These are phyloP conservation scores for Mycena maculata DNA, from an alignment of 768 basidiomycete genomes.

Conservation along the genomic window DNA sequence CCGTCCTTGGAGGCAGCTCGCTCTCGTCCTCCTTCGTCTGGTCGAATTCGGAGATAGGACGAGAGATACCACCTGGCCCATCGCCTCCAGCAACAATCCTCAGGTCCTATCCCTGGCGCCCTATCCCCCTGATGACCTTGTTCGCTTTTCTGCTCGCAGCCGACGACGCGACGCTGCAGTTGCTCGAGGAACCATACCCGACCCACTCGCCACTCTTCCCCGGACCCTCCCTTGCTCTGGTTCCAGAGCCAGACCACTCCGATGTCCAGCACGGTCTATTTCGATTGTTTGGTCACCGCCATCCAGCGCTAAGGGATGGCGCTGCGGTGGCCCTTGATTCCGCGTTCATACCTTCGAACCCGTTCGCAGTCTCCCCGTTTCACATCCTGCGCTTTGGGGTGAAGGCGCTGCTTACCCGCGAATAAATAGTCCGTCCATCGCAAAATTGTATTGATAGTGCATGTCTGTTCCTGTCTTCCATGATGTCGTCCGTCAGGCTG, in stretches of 20 bases:
- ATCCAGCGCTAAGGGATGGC: background rate
- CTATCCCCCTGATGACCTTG: slow-evolving; percentile 8
- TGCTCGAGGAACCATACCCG: slow-evolving; percentile 12
- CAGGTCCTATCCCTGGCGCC: background rate
- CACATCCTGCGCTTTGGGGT: background rate
- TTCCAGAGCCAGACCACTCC: background rate
- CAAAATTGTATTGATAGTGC: background rate
- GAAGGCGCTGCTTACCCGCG: slow-evolving; percentile 3
- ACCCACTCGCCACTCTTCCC: slow-evolving; percentile 24
- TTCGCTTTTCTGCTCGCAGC: slow-evolving; percentile 23
- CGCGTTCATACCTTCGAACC: background rate
- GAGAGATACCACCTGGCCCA: background rate
- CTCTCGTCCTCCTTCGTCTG: slow-evolving; percentile 4
- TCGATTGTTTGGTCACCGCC: background rate
- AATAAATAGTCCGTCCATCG: background rate
- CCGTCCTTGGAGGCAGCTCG: slow-evolving; percentile 20
- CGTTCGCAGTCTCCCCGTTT: background rate
- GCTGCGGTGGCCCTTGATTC: background rate
- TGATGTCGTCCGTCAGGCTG: slow-evolving; percentile 3
- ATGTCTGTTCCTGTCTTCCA: background rate
- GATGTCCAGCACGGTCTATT: slow-evolving; percentile 24
- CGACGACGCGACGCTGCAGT: slow-evolving; percentile 8
- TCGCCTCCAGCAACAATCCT: background rate
- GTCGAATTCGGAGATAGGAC: background rate
- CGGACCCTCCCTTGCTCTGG: slow-evolving; percentile 12